Base-by-base conservation (phyloP, 2,329 filamentous ascomycete genomes). In the Epichloe scottii region DNA sequence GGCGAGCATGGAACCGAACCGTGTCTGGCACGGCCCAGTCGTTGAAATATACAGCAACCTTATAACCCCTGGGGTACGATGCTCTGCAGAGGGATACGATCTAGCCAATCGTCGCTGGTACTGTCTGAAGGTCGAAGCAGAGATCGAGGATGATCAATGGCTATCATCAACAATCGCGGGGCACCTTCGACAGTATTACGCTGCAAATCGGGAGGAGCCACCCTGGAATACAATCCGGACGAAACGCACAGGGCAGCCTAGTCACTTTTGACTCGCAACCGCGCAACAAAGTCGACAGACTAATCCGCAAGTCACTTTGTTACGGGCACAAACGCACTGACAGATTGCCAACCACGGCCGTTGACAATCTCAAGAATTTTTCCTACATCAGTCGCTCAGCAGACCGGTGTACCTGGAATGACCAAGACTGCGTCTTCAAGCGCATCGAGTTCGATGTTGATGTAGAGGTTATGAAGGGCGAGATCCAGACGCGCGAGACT, bases 381-480 rank as follows among this genome's bases (percentile, higher is more conserved):
- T 33, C 15, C 17, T 55, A 55, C 48, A 50, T 55, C 2, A 55
- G 51, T 46, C 49, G 52, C 41, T 48, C 48, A 11, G 46, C 51
- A 17, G 54, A 57, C 33, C 46, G 44, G 5, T 57, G 52, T 46
- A 48, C 26, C 2, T 57, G 54, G 55, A 39, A 40, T 39, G 46
- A 37, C 34, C 46, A 48, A 34, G 46, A 51, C 30, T 56, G 54
- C 35, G 54, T 57, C 38, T 58, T 58, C 45, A 57, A 58, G 48
- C 54, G 55, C n/a, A 58, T 58, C 46, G 57, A 57, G 39, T 58
- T 57, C 41, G 52, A 54, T 40, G 46, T 48, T 34, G 54, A 58
- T 40, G 39, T 55, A 26, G 42, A 50, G 10, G 40, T 50, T 5
- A 48, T 56, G 19, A 40, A 55, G 39, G 43, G 35, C 7, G 56